Conservation (phyloP, 148 eudicot species). For the Silene latifolia region DNA sequence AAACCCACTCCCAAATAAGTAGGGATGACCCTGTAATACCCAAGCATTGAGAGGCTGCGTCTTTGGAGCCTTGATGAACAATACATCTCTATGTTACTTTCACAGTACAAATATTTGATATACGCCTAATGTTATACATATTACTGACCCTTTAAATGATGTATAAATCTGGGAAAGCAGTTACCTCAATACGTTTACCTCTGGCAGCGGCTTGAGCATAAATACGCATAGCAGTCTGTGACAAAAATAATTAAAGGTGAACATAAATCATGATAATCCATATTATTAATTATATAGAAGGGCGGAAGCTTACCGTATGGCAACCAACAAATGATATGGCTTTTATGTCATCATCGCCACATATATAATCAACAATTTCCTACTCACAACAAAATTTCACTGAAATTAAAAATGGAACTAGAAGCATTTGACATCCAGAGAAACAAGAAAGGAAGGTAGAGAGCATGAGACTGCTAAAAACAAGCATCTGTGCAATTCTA, state of each 20-base stretch:
- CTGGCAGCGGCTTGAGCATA: constrained; percentile 54
- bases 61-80: not conserved
- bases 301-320: constrained; percentile 41
- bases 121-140: not conserved
- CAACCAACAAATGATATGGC: constrained; percentile 67
- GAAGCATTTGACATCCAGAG: not conserved
- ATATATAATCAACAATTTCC: constrained; percentile 55
- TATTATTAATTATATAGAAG: not conserved
- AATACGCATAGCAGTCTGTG: constrained; percentile 44
- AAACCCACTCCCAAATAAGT: too few species aligned
- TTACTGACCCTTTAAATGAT: not conserved
- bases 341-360: constrained; percentile 59
- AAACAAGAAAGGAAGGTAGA: not conserved
- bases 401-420: not conserved
- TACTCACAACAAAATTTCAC: constrained; percentile 27
- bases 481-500: not conserved
- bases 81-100: not conserved
- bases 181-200: constrained; percentile 65
- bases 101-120: not conserved
- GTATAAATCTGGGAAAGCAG: not conserved
- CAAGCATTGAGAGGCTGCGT: not conserved
- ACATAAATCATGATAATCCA: not conserved
- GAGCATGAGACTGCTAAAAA: not conserved
- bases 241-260: constrained; percentile 9
- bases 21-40: not conserved